Evolutionary conservation across 306 rosid genomes (phyloP).

Genomic region (Luffa aegyptiaca): DNA sequence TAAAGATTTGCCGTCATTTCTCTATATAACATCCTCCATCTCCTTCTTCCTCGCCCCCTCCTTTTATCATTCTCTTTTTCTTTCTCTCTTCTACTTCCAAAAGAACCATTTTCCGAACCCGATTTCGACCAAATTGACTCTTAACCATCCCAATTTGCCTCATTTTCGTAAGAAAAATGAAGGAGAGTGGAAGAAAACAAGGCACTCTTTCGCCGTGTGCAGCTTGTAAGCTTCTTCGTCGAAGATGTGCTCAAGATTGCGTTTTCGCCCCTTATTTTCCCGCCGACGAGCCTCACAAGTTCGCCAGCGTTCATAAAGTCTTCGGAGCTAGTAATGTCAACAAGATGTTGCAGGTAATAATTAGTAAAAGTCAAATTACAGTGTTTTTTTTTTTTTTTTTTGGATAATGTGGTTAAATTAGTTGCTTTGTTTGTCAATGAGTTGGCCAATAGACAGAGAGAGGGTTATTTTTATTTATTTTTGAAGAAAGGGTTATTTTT

Average conservation of each 20-base stretch:
- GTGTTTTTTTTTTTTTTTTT: conserved; percentile 2
- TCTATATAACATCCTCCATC: conserved; percentile 2
- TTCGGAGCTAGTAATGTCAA: conserved; percentile 98
- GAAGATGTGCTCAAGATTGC: conserved; percentile 77
- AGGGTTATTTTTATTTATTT: background rate
- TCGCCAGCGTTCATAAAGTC: conserved; percentile 86
- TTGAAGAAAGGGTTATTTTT: background rate
- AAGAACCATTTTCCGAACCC: background rate
- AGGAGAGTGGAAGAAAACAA: conserved; percentile 72
- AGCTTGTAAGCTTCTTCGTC: conserved; percentile 86
- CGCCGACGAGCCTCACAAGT: conserved; percentile 89
- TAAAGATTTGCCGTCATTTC: conserved; percentile 46
- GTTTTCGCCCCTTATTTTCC: conserved; percentile 97
- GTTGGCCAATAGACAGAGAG: background rate
- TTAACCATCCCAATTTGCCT: background rate
- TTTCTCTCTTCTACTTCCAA: background rate
- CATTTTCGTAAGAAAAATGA: conserved; percentile 24
- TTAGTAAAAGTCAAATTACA: conserved; percentile 7
- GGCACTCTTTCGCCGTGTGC: conserved; percentile 87
- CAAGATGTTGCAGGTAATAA: conserved; percentile 74
- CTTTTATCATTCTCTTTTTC: background rate
- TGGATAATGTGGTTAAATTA: background rate
- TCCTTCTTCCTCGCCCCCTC: background rate
- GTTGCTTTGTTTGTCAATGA: background rate
- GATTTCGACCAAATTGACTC: background rate